Conservation (phyloP, 106 monocot genomes). For the Hemerocallis citrina region DNA sequence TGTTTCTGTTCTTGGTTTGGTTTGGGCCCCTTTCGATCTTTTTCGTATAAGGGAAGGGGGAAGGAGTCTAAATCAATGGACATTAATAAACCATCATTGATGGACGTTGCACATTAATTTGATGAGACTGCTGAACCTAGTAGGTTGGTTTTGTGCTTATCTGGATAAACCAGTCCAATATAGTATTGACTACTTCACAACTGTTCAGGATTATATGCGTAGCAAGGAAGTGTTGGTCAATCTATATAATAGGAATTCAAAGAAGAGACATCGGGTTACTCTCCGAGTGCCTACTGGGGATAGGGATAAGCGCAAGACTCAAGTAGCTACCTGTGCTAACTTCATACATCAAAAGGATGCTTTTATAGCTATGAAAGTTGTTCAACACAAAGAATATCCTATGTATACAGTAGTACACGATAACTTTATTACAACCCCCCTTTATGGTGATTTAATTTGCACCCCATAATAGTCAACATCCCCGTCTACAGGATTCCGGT, state of each 20-base stretch:
- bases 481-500: too few species aligned
- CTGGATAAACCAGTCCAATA: too few species aligned
- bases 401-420: background rate
- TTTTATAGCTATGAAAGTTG: background rate
- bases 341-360: slow-evolving; percentile 1
- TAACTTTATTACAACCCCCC: slow-evolving; percentile 1
- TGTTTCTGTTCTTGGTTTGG: slow-evolving; percentile 5
- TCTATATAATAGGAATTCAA: too few species aligned
- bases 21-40: background rate
- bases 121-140: too few species aligned
- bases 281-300: background rate
- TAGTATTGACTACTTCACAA: too few species aligned
- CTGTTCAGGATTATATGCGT: too few species aligned
- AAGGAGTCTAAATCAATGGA: slow-evolving; percentile 2
- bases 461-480: too few species aligned
- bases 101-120: slow-evolving; percentile 15
- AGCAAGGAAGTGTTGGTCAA: too few species aligned
- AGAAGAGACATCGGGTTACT: slow-evolving; percentile 4
- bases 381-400: background rate
- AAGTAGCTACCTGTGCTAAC: background rate
- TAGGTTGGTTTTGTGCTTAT: too few species aligned
- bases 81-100: slow-evolving; percentile 12
- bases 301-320: background rate
- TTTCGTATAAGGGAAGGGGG: slow-evolving; percentile 4
- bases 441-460: too few species aligned